A percentile compares a stretch with the other conserved stretches of the same genome.
Conservation (phyloP, 352 stramenopile genomes). For the Phytopythium helicoides region DNA sequence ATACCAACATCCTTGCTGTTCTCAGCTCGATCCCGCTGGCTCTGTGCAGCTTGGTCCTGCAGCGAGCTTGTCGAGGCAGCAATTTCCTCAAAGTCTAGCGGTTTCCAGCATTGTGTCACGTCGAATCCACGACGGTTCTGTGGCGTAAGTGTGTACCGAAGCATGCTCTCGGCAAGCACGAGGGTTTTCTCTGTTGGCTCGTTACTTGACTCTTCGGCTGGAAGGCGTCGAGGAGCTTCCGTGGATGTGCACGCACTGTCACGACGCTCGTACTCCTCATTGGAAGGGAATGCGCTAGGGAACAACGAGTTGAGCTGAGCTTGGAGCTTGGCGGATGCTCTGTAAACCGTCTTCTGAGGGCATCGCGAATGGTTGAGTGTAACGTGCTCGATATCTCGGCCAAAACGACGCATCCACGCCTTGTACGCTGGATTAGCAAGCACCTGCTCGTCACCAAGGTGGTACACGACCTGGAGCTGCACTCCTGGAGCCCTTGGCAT, state of each 20-base stretch:
- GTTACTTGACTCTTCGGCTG: not conserved
- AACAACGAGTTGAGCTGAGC: conserved; percentile 71
- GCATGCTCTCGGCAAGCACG: conserved; percentile 65
- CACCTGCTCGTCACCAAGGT: conserved; percentile 46
- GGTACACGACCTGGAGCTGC: conserved; percentile 62
- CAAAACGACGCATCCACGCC: conserved; percentile 58
- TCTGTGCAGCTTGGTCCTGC: not conserved
- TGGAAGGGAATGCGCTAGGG: conserved; percentile 51
- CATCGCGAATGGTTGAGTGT: conserved; percentile 47
- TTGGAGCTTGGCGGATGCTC: conserved; percentile 65
- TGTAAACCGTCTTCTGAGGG: conserved; percentile 68
- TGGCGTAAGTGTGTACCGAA: conserved; percentile 64
- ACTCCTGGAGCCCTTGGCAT: conserved; percentile 19
- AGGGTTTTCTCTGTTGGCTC: conserved; percentile 22
- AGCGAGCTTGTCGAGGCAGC: conserved; percentile 22
- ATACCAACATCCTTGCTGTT: not conserved
- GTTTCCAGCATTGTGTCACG: conserved; percentile 40
- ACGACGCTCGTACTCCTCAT: conserved; percentile 38
- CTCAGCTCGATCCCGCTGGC: not conserved
- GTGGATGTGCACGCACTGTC: conserved; percentile 10
- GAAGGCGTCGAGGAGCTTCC: not conserved
- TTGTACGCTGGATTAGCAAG: conserved; percentile 57
- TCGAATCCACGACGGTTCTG: conserved; percentile 64
- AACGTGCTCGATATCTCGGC: conserved; percentile 54
- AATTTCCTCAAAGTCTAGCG: conserved; percentile 48